phyloP scores from a whole-genome alignment of 73 alveolate genomes.

The Effrenium voratum region DNA sequence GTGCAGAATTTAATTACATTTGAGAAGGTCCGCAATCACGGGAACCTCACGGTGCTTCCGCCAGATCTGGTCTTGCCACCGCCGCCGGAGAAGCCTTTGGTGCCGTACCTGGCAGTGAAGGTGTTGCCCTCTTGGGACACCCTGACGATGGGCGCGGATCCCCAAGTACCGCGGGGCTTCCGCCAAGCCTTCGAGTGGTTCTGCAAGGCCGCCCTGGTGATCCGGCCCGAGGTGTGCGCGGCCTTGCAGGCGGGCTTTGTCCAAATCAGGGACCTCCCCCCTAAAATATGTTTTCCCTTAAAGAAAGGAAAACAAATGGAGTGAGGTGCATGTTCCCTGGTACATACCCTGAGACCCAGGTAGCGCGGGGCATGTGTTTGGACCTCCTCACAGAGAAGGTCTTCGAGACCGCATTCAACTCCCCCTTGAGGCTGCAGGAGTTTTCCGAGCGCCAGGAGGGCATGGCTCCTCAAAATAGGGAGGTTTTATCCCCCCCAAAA shows the following conservation, averaged over 20 bases:
- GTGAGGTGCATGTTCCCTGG: too few relatives aligned
- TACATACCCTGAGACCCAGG: too few relatives aligned
- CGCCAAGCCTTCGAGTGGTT: slow-evolving; percentile 94
- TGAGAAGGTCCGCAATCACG: slow-evolving; percentile 93
- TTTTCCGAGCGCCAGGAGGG: slow-evolving; percentile 79
- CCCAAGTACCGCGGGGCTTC: slow-evolving; percentile 90
- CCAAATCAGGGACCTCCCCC: too few relatives aligned
- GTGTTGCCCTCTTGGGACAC: slow-evolving; percentile 90
- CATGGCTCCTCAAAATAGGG: neutral
- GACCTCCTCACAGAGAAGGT: slow-evolving; percentile 84
- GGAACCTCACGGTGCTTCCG: slow-evolving; percentile 91
- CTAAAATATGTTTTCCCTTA: too few relatives aligned
- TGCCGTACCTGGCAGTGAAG: slow-evolving; percentile 87
- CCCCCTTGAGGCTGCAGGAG: slow-evolving; percentile 76
- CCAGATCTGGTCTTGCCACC: slow-evolving; percentile 86
- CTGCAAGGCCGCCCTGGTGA: slow-evolving; percentile 70
- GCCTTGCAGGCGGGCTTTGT: too few relatives aligned
- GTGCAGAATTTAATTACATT: slow-evolving; percentile 85
- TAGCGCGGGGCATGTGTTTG: slow-evolving; percentile 79
- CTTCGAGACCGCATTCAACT: slow-evolving; percentile 78
- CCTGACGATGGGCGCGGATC: slow-evolving; percentile 76
- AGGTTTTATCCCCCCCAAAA: too few relatives aligned
- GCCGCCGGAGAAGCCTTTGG: slow-evolving; percentile 48
- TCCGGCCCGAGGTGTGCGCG: slow-evolving; percentile 81
- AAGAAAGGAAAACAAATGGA: too few relatives aligned